Conservation (phyloP, 257 asterid species). For the Rubia yunnanensis region DNA sequence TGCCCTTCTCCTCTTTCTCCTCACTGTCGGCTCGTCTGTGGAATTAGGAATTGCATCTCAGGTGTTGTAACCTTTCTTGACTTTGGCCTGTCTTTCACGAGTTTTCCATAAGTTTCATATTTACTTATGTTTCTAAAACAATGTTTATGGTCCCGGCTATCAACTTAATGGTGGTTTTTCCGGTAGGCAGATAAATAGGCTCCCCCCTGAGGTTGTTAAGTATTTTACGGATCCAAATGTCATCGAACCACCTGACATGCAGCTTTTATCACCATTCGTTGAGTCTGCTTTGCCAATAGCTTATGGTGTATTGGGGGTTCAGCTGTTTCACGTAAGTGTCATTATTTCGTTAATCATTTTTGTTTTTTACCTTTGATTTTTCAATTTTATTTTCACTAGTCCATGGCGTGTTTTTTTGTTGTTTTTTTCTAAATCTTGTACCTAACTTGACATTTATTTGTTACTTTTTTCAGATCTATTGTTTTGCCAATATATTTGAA, state of each 20-base stretch:
- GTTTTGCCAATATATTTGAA: not conserved
- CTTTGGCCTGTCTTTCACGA: not conserved
- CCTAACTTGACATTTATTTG: not conserved
- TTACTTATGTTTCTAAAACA: not conserved
- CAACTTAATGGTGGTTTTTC: slow-evolving; percentile 14
- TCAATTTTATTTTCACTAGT: not conserved
- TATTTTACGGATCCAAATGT: slow-evolving; percentile 95
- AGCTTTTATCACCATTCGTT: slow-evolving; percentile 72
- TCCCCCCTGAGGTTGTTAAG: slow-evolving; percentile 86
- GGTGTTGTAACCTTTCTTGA: slow-evolving; percentile 33
- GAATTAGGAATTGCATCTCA: slow-evolving; percentile 92
- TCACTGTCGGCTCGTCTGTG: slow-evolving; percentile 83
- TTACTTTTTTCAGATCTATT: not conserved
- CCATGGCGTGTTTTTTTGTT: not conserved
- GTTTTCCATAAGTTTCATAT: not conserved
- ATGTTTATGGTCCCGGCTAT: slow-evolving; percentile 5
- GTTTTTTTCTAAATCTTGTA: too few relatives aligned
- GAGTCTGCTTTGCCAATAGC: slow-evolving; percentile 89
- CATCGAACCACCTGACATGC: slow-evolving; percentile 90
- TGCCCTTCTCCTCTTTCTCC: slow-evolving; percentile 72
- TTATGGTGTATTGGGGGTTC: slow-evolving; percentile 83
- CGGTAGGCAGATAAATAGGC: slow-evolving; percentile 57
- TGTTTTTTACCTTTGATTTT: not conserved
- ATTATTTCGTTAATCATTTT: slow-evolving; percentile 1
- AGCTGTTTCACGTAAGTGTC: slow-evolving; percentile 68